These are phyloP conservation scores for Penicillium sp. DNA, from an alignment of 2,329 filamentous ascomycete genomes.

Conservation along the genomic window DNA sequence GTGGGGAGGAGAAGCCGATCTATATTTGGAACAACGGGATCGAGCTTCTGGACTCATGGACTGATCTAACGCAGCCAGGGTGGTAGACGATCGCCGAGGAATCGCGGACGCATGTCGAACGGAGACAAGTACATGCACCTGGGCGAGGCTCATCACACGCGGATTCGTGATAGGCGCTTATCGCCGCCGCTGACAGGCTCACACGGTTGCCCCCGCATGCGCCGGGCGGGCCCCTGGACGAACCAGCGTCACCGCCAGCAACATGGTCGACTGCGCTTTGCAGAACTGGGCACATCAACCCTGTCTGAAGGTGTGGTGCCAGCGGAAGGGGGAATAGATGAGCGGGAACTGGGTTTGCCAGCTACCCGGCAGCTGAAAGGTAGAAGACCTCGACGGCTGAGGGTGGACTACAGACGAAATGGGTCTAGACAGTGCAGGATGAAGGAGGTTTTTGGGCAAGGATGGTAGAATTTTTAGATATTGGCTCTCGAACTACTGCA, in stretches of 20 bases:
- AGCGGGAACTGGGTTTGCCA: neutral
- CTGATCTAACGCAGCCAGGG: too few species aligned
- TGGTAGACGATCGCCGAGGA: slow-evolving; percentile 14
- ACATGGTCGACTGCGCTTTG: slow-evolving; percentile 5
- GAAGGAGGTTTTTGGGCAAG: neutral
- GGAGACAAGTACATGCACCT: slow-evolving; percentile 23
- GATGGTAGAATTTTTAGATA: slow-evolving; percentile 4
- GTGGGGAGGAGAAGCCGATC: slow-evolving; percentile 5
- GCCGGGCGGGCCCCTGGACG: slow-evolving; percentile 4
- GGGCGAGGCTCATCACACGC: slow-evolving; percentile 28
- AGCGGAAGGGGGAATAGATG: neutral
- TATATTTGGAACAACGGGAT: slow-evolving; percentile 23
- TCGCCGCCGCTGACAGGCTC: slow-evolving; percentile 17
- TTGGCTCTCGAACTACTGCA: slow-evolving; percentile 16
- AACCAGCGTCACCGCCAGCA: slow-evolving; percentile 8
- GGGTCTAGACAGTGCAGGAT: neutral
- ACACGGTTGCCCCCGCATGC: slow-evolving; percentile 11
- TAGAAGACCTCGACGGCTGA: neutral
- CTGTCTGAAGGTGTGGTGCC: neutral
- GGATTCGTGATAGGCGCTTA: slow-evolving; percentile 28
- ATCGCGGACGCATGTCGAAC: slow-evolving; percentile 14
- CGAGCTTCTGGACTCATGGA: slow-evolving; percentile 8
- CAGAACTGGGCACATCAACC: neutral
- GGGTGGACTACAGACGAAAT: neutral
- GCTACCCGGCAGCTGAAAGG: too few species aligned